Evolutionary conservation across 345 rosid species (phyloP).

Genomic region (Salix arbutifolia): DNA sequence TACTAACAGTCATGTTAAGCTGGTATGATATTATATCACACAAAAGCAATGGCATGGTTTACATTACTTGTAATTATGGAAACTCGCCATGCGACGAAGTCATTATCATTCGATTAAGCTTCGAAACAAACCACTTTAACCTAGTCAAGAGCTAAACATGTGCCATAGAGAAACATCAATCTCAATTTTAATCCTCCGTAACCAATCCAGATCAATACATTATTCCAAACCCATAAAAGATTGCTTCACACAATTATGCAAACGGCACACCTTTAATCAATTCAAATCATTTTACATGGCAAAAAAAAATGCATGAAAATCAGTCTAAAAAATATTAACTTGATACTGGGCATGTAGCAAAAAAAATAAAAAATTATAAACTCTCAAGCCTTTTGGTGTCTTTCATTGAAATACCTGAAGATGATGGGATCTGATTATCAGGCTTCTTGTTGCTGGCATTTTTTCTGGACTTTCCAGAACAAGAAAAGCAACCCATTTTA

Average conservation of each 20-base stretch:
- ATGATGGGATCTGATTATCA: slow-evolving; percentile 53
- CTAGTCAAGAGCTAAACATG: slow-evolving; percentile 6
- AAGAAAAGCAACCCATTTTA: slow-evolving; percentile 20
- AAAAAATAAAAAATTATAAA: neutral
- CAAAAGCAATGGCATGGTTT: neutral
- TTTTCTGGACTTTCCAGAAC: slow-evolving; percentile 36
- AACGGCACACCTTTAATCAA: neutral
- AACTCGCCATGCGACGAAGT: neutral
- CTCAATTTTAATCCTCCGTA: slow-evolving; percentile 3
- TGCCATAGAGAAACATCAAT: neutral
- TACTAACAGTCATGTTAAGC: neutral
- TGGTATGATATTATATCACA: neutral
- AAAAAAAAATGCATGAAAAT: neutral
- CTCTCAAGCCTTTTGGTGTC: neutral
- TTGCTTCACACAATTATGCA: neutral
- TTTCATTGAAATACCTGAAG: slow-evolving; percentile 35
- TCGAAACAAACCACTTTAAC: slow-evolving; percentile 8
- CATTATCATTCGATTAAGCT: neutral
- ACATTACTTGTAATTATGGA: slow-evolving; percentile 1
- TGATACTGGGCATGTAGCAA: neutral
- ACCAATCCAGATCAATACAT: slow-evolving; percentile 27
- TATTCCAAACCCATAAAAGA: neutral
- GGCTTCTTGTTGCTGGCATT: slow-evolving; percentile 25
- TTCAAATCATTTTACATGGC: neutral
- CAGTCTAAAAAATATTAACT: neutral